Evolutionary conservation across 139 green algal genomes (phyloP), one percentile per base, ranked within the genome.

Genomic region (Pseudopediastrum boryanum): DNA sequence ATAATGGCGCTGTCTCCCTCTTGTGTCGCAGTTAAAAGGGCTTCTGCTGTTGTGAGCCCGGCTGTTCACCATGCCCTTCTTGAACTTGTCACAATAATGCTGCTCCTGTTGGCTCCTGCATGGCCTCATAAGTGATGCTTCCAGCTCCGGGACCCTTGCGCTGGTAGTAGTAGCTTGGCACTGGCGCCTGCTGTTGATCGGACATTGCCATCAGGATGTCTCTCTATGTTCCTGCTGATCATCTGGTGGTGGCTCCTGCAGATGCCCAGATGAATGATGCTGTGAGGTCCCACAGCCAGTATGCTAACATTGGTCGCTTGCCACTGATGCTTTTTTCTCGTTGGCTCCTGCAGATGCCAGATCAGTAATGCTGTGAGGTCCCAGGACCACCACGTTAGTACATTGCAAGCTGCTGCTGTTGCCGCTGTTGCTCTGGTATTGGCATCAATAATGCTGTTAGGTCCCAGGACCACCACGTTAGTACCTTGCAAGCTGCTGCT

Each of bases 251-350:
- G 46, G 12, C 46, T 12, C 46, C 13, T 56, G 48, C 21, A 58
- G 19, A 58, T 58, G 48, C 21, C 48, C 48, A 58, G 48, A 58
- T 8, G 6, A 27, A n/a, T 39, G 54, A 7, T 8, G 12, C 33
- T 65, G 54, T 39, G 54, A 65, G 35, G 33, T 68, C 33, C n/a
- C 59, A 44, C 27, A n/a, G n/a, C n/a, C n/a, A n/a, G n/a, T n/a
- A n/a, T 56, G 46, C 46, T 56, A 16, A 56, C 46, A 16, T 16
- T 16, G 16, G 46, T 16, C 46, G 46, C 12, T 36, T 69, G 61
- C 61, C 21, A 31, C 61, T 69, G 2, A 35, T 39, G 23, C 58
- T n/a, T n/a, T 52, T 8, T 69, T 21, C 16, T 21, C 16, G 48
- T 58, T 21, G 16, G 21, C 48, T n/a, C 48, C 16, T 58, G 48